phyloP scores from a whole-genome alignment of 805 yeast genomes.

The Vanderwaltozyma yarrowii region DNA sequence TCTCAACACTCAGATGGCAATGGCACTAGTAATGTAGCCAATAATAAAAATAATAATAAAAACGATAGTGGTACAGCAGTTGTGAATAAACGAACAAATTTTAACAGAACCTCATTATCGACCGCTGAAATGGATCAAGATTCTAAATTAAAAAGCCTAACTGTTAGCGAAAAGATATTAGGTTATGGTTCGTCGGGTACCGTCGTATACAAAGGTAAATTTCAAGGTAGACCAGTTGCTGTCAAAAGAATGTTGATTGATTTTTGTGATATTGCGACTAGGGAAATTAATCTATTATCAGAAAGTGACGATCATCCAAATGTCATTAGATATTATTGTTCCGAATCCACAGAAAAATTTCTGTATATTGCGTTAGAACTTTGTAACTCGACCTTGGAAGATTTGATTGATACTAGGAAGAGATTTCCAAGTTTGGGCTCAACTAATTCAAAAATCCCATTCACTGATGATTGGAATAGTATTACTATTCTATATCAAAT shows the following conservation, averaged over 20 bases:
- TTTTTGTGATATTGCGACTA: slow-evolving; percentile 88
- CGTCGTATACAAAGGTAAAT: slow-evolving; percentile 80
- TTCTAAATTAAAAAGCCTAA: slow-evolving; percentile 38
- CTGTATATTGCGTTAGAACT: slow-evolving; percentile 87
- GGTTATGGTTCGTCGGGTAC: slow-evolving; percentile 98
- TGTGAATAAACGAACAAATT: too few species aligned
- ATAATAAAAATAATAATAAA: neutral
- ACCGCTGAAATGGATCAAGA: slow-evolving; percentile 12
- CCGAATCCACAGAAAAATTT: slow-evolving; percentile 82
- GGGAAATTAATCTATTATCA: slow-evolving; percentile 76
- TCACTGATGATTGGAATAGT: slow-evolving; percentile 1
- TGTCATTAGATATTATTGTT: slow-evolving; percentile 85
- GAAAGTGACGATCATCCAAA: slow-evolving; percentile 97
- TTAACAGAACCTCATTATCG: neutral
- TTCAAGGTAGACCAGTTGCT: slow-evolving; percentile 91
- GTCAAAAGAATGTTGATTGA: slow-evolving; percentile 89
- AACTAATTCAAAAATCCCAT: slow-evolving; percentile 24
- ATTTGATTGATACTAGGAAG: slow-evolving; percentile 51
- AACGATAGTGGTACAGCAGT: neutral
- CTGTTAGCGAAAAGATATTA: slow-evolving; percentile 61
- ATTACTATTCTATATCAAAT: slow-evolving; percentile 55
- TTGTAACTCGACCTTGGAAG: slow-evolving; percentile 83
- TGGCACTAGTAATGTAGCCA: too few species aligned
- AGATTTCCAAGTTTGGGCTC: neutral
- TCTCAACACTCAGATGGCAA: slow-evolving; percentile 2